A percentile compares a stretch with the other conserved stretches of the same genome.
Evolutionary conservation across 2,329 filamentous ascomycete species (phyloP).

Genomic region (Penicillium sumatraense): DNA sequence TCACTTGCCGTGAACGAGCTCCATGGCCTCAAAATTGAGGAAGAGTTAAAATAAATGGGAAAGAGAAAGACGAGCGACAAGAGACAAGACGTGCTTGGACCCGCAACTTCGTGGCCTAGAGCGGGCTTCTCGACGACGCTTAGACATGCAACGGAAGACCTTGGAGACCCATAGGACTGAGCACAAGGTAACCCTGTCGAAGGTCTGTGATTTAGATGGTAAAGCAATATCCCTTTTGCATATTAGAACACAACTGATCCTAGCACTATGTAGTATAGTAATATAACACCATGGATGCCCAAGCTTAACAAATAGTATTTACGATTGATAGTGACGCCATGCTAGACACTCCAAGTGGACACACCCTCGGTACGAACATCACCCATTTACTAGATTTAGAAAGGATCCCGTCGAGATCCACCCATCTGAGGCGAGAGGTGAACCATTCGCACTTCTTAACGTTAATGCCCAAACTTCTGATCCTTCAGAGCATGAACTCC

Average conservation of each 20-base stretch:
- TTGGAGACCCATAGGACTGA: slow-evolving; percentile 16
- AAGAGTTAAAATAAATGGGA: neutral
- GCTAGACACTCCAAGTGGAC: too few relatives aligned
- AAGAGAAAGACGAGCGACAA: slow-evolving; percentile 1
- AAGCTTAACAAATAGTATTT: too few relatives aligned
- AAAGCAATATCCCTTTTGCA: too few relatives aligned
- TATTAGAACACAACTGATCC: too few relatives aligned
- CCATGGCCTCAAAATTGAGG: slow-evolving; percentile 1
- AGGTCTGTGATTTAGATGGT: neutral
- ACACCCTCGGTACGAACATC: too few relatives aligned
- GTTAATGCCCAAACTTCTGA: neutral
- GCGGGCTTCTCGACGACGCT: slow-evolving; percentile 15
- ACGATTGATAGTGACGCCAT: neutral
- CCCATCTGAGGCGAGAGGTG: neutral
- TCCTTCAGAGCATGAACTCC: neutral
- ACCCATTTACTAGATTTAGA: neutral
- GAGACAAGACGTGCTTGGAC: slow-evolving; percentile 15
- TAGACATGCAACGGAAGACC: slow-evolving; percentile 12
- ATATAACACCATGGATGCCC: too few relatives aligned
- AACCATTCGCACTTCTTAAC: neutral
- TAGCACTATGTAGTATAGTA: too few relatives aligned
- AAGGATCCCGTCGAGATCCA: neutral
- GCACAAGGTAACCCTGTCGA: neutral
- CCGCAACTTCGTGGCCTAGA: slow-evolving; percentile 16
- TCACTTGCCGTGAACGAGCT: neutral